phyloP scores from a whole-genome alignment of 2,329 filamentous ascomycete species.

The Penicillium sp. region DNA sequence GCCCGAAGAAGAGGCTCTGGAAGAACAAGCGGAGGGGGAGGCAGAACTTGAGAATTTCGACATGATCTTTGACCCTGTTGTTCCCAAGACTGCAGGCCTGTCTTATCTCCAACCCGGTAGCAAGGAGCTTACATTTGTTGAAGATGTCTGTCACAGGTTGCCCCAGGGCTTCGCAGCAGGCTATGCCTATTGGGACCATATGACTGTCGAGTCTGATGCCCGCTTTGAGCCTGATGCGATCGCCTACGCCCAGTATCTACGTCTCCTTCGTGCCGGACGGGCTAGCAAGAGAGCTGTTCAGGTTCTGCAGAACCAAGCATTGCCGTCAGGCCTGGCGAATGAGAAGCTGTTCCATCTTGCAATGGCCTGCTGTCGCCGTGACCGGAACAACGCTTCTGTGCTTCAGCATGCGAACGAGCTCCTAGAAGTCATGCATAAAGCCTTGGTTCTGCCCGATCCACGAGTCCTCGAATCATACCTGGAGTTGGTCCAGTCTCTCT shows the following conservation, averaged over 20 bases:
- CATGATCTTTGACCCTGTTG: constrained; percentile 39
- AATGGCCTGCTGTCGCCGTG: constrained; percentile 71
- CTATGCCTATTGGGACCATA: constrained; percentile 73
- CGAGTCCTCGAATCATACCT: constrained; percentile 34
- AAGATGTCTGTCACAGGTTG: constrained; percentile 61
- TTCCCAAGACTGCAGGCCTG: constrained; percentile 15
- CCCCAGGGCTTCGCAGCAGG: constrained; percentile 64
- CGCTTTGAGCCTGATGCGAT: constrained; percentile 69
- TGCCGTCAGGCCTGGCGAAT: constrained; percentile 51
- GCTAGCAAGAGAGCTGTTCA: constrained; percentile 63
- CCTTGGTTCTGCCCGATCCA: constrained; percentile 32
- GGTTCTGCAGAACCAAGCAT: constrained; percentile 55
- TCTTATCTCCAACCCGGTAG: constrained; percentile 52
- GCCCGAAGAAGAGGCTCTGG: constrained; percentile 8
- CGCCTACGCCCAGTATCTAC: constrained; percentile 70
- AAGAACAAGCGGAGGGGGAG: constrained; percentile 23
- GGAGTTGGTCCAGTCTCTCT: constrained; percentile 28
- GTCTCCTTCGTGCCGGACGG: constrained; percentile 65
- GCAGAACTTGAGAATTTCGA: constrained; percentile 30
- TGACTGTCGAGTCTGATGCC: constrained; percentile 55
- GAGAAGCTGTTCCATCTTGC: constrained; percentile 68
- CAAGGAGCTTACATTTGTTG: constrained; percentile 66
- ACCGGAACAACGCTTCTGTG: constrained; percentile 72
- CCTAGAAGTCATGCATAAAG: constrained; percentile 61
- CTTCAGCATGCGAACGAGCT: constrained; percentile 66